Conservation (phyloP, 805 yeast species). For the Torulaspora maleeae region DNA sequence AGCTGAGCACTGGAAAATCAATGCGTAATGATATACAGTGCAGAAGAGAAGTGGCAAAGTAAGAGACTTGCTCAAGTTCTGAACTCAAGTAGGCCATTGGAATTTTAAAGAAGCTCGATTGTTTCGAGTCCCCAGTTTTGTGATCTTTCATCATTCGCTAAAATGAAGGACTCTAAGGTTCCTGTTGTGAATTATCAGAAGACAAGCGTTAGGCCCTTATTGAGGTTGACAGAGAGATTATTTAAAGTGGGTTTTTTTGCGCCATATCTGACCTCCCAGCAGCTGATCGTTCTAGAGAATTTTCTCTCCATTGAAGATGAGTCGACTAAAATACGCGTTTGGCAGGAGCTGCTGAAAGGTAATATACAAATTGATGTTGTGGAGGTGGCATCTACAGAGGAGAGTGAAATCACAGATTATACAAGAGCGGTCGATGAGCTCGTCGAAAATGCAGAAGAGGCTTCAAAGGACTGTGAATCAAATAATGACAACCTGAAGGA, state of each 20-base stretch:
- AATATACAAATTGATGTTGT: conserved; percentile 29
- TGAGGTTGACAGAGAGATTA: conserved; percentile 36
- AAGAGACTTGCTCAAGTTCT: too few relatives aligned
- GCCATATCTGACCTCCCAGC: conserved; percentile 51
- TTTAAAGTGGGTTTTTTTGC: conserved; percentile 41
- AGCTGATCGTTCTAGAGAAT: conserved; percentile 46
- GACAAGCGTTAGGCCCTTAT: conserved; percentile 32
- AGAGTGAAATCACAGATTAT: neutral
- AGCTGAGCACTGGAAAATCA: too few relatives aligned
- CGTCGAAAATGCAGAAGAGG: neutral
- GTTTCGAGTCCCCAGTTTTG: neutral
- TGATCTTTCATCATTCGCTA: neutral
- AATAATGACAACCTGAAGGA: neutral
- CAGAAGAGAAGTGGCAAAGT: too few relatives aligned
- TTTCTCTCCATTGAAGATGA: conserved; percentile 38
- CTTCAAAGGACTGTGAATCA: neutral
- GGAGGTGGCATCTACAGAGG: conserved; percentile 18
- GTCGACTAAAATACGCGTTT: conserved; percentile 32
- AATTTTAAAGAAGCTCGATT: neutral
- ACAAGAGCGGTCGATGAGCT: neutral
- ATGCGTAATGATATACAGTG: too few relatives aligned
- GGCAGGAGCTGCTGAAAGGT: conserved; percentile 44
- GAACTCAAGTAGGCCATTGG: too few relatives aligned
- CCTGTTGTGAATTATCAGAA: conserved; percentile 30
- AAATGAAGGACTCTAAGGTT: conserved; percentile 12